These are phyloP conservation scores for Fraxinus albicans DNA, from an alignment of 305 asterid genomes.

Conservation along the genomic window DNA sequence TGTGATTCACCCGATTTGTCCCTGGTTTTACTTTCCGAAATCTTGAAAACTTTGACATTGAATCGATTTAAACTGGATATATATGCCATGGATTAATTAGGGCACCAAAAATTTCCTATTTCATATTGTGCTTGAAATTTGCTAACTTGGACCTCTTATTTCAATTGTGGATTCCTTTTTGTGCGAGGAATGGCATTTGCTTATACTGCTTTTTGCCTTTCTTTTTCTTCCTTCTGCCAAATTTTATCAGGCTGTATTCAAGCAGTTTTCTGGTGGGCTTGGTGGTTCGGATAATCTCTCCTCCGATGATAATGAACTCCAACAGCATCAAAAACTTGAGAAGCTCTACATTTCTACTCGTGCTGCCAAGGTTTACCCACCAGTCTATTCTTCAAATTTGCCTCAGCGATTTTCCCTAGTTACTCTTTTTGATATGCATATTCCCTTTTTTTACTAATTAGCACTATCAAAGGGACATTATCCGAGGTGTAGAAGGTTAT, in stretches of 20 bases:
- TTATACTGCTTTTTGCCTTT: not conserved
- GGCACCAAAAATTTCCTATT: not conserved
- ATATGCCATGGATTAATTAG: not conserved
- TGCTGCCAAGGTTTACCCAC: slow-evolving; percentile 60
- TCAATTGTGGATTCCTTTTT: not conserved
- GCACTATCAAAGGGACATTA: slow-evolving; percentile 77
- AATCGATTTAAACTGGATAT: not conserved
- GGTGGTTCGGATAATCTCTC: slow-evolving; percentile 49
- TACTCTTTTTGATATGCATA: not conserved
- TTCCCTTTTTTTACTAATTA: slow-evolving; percentile 21
- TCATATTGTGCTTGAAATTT: not conserved
- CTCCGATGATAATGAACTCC: slow-evolving; percentile 48
- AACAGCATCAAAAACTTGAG: slow-evolving; percentile 56
- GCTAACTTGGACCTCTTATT: not conserved
- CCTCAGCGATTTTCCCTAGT: not conserved
- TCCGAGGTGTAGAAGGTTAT: slow-evolving; percentile 67
- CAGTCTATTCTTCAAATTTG: not conserved
- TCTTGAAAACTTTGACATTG: not conserved
- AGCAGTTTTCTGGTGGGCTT: slow-evolving; percentile 52
- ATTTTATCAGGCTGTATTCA: slow-evolving; percentile 51
- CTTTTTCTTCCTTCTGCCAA: not conserved
- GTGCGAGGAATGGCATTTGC: not conserved
- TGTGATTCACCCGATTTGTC: not conserved
- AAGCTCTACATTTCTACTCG: slow-evolving; percentile 66
- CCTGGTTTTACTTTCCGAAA: not conserved